A percentile compares a stretch with the other conserved stretches of the same genome.
Conservation (phyloP, 768 basidiomycete genomes). For the Dacryopinax spathularia region DNA sequence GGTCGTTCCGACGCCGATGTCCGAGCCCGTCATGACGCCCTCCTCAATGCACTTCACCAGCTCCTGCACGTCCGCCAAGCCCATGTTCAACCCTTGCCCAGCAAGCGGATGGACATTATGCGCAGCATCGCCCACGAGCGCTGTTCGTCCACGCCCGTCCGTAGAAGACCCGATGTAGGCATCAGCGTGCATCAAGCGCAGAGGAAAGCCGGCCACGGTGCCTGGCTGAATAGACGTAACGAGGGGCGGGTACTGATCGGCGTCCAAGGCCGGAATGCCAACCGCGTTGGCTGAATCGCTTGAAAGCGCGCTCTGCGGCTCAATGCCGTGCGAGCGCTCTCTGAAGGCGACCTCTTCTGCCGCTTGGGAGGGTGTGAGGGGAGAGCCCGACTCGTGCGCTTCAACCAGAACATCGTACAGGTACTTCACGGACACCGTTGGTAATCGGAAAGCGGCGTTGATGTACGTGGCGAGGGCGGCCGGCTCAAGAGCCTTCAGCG, state of each 20-base stretch:
- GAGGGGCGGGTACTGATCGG: slow-evolving; percentile 56
- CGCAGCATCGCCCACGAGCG: slow-evolving; percentile 88
- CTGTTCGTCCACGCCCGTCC: slow-evolving; percentile 51
- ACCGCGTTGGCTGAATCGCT: slow-evolving; percentile 28
- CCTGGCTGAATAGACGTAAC: slow-evolving; percentile 55
- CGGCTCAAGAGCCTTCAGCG: slow-evolving; percentile 51
- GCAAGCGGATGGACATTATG: slow-evolving; percentile 91
- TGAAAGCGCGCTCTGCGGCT: slow-evolving; percentile 48
- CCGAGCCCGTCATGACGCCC: slow-evolving; percentile 50
- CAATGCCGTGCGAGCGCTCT: slow-evolving; percentile 55
- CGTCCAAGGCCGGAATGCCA: slow-evolving; percentile 48
- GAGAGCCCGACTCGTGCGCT: slow-evolving; percentile 30
- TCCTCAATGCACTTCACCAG: slow-evolving; percentile 51
- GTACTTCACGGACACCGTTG: slow-evolving; percentile 55
- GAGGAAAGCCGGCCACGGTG: slow-evolving; percentile 77
- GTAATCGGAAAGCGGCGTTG: slow-evolving; percentile 81
- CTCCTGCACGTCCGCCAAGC: slow-evolving; percentile 70
- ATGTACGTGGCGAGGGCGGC: slow-evolving; percentile 57
- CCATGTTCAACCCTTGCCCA: slow-evolving; percentile 90
- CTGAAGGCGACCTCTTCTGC: slow-evolving; percentile 55
- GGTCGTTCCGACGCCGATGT: slow-evolving; percentile 69
- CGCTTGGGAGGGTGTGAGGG: slow-evolving; percentile 38
- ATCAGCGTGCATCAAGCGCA: slow-evolving; percentile 75
- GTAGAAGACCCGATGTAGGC: slow-evolving; percentile 56
- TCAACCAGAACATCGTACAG: slow-evolving; percentile 50